Base-by-base conservation (phyloP, 306 rosid species). In the Cicer yamashitae region DNA sequence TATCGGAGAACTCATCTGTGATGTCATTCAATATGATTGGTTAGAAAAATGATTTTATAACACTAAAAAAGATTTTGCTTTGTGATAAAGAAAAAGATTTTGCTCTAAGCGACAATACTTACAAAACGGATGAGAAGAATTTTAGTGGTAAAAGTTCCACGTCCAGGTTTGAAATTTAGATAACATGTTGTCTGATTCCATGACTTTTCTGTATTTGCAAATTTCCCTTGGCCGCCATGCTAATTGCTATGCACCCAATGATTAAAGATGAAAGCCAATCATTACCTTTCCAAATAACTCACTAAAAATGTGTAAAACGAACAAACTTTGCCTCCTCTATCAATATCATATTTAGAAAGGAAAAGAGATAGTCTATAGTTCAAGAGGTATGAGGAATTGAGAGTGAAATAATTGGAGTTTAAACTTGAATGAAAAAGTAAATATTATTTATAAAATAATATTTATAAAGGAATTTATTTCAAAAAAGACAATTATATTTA, bases 161-260 rank as follows among this genome's bases (percentile, higher is more conserved):
- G 8, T 37, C 20, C 37, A 63, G 22, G 53, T 70, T 67, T 68
- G 75, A 71, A 75, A 64, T 20, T 72, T 7, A 25, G 56, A 54
- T 7, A 15, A 25, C 58, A 10, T n/a, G 39, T 66, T 60, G 57
- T 38, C 40, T 18, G 13, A 53, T 10, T 62, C 8, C 52, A 14
- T 25, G 62, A 59, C 30, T 76, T 17, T 40, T 73, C 14, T 43
- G 43, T 45, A 38, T 72, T 9, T 13, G 20, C 30, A 18, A 78
- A 67, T 59, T 56, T 79, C 74, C 57, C 76, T 38, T 59, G 65
- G 85, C 84, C 67, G 86, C 84, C 72, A 67, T 61, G 38, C 70
- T 25, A 25, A 25, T 25, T 25, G 30, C 3, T 64, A 7, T 53
- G 75, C 37, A 18, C 53, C 71, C 30, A 80, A 82, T 78, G 83